Base-by-base conservation (phyloP, 2,329 filamentous ascomycete species). In the Fusarium palustre region DNA sequence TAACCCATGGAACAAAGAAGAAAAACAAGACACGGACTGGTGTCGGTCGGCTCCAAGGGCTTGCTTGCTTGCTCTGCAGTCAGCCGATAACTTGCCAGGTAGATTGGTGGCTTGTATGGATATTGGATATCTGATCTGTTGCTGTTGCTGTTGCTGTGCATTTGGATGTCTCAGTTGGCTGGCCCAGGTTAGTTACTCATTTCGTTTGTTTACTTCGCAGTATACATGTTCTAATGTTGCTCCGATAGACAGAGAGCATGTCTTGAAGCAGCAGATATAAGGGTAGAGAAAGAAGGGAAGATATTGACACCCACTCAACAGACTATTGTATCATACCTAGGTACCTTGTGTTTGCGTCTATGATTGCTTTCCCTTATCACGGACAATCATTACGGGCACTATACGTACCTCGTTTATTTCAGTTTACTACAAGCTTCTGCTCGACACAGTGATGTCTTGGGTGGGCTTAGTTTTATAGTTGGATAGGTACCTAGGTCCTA, bases 1-100 rank as follows among this genome's bases (percentile, higher is more conserved):
- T 41, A 63, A 66, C n/a, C n/a, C n/a, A n/a, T 30, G 28, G 28
- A 30, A 69, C 55, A 62, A 55, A 67, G 33, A 45, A 28, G 28
- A 36, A 41, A 30, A n/a, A 18, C 24, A 52, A 52, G 41, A 41
- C 36, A 46, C 33, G 46, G 16, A 28, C 18, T 42, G 22, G 36
- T 9, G 31, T 30, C 34, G 31, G 9, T 30, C 28, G 11, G 28
- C 28, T 30, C 28, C 28, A 30, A 30, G 28, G 9, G 28, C 28
- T 30, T 30, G 28, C 28, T 30, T 34, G 15, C 15, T 39, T 33
- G 28, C 28, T 56, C 49, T 62, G 66, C 42, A 54, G 57, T 56
- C 57, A 69, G 45, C 62, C 66, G 66, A 46, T 59, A 54, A 47
- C 36, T 39, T 39, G 33, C 33, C 18, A 34, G 6, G 33, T 34